Conservation (phyloP, 2,329 filamentous ascomycete genomes). For the Aspergillus felis region DNA sequence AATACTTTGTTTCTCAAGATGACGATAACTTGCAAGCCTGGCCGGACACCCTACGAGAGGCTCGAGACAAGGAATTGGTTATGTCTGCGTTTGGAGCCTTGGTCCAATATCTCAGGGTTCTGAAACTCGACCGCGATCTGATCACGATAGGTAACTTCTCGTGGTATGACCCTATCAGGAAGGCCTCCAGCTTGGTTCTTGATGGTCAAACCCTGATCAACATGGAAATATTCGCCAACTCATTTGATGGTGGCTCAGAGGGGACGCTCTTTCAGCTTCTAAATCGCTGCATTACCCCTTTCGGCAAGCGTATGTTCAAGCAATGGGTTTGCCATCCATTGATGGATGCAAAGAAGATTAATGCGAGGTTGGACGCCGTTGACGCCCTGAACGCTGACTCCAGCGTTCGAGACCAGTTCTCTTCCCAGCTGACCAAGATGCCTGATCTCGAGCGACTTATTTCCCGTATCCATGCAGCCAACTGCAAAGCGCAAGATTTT, state of each 20-base stretch:
- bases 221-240: slow-evolving; percentile 94
- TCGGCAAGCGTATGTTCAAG: slow-evolving; percentile 91
- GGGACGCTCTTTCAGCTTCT: slow-evolving; percentile 88
- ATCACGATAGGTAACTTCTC: slow-evolving; percentile 87
- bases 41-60: slow-evolving; percentile 70
- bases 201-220: slow-evolving; percentile 97
- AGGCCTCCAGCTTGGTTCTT: slow-evolving; percentile 80
- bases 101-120: slow-evolving; percentile 75
- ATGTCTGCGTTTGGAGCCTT: slow-evolving; percentile 92
- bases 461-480: slow-evolving; percentile 86
- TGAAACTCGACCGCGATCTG: slow-evolving; percentile 85
- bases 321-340: slow-evolving; percentile 98
- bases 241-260: slow-evolving; percentile 75
- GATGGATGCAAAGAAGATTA: slow-evolving; percentile 81
- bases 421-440: slow-evolving; percentile 81
- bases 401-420: slow-evolving; percentile 79
- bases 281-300: slow-evolving; percentile 92
- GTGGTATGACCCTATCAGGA: slow-evolving; percentile 89
- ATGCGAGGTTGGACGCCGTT: slow-evolving; percentile 88
- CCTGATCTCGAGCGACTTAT: slow-evolving; percentile 92
- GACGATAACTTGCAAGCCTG: slow-evolving; percentile 62
- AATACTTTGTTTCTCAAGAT: slow-evolving; percentile 68
- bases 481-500: slow-evolving; percentile 89
- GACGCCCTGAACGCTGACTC: slow-evolving; percentile 85
- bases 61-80: slow-evolving; percentile 71